Evolutionary conservation across 257 asterid species (phyloP).

Genomic region (Buddleja alternifolia): DNA sequence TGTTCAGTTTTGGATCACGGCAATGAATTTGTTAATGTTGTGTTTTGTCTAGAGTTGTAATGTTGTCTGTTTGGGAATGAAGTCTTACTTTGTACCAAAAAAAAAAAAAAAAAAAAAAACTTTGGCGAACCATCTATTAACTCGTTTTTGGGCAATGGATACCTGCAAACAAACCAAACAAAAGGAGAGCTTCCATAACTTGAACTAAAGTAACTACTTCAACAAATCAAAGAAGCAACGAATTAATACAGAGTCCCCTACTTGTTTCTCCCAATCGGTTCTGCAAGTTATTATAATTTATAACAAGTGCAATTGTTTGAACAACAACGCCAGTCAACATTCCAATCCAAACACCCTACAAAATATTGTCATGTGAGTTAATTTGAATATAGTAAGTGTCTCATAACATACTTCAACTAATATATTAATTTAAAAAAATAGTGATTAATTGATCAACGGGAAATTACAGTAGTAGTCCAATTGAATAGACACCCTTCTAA

Average conservation of each 20-base stretch:
- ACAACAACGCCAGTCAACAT: conserved; percentile 46
- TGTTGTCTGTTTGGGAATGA: too few species aligned
- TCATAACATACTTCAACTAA: too few species aligned
- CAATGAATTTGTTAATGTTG: too few species aligned
- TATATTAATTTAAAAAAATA: too few species aligned
- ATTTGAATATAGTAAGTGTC: too few species aligned
- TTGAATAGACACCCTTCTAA: too few species aligned
- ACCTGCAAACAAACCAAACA: conserved; percentile 29
- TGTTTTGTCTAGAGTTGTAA: too few species aligned
- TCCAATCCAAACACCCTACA: conserved; percentile 58
- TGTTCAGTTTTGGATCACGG: too few species aligned
- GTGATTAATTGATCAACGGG: too few species aligned
- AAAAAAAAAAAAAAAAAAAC: too few species aligned
- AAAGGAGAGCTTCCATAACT: background rate
- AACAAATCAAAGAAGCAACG: background rate
- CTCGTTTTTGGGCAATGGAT: conserved; percentile 36
- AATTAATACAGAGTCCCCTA: background rate
- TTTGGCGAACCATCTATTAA: conserved; percentile 41
- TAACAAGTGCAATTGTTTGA: conserved; percentile 40
- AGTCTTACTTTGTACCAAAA: too few species aligned
- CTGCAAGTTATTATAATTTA: conserved; percentile 41
- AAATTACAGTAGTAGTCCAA: too few species aligned
- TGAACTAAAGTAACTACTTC: background rate
- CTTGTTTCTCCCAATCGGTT: conserved; percentile 56
- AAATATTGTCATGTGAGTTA: background rate